These are phyloP conservation scores for Hyaloscypha hepaticicola DNA, from an alignment of 495 filamentous ascomycete genomes.

Conservation along the genomic window DNA sequence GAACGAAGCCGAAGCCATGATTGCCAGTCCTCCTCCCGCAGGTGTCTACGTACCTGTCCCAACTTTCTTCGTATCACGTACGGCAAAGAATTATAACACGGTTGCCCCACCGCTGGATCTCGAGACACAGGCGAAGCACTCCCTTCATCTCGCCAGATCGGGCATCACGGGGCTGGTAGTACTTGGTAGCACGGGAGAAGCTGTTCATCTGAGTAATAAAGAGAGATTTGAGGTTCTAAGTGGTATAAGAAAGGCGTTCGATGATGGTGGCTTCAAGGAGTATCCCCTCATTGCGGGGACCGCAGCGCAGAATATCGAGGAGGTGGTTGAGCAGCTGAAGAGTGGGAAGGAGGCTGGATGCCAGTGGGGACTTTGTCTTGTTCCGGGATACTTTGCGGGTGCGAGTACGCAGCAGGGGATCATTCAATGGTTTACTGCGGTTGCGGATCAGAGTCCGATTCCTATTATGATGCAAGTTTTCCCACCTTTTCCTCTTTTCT, in stretches of 20 bases:
- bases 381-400: constrained; percentile 56
- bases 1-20: background rate
- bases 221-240: constrained; percentile 59
- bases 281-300: constrained; percentile 71
- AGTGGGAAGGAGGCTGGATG: constrained; percentile 59
- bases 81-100: constrained; percentile 24
- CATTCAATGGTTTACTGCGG: constrained; percentile 50
- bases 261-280: constrained; percentile 54
- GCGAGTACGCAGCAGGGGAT: constrained; percentile 49
- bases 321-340: constrained; percentile 57
- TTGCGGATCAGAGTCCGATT: constrained; percentile 53
- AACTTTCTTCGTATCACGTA: constrained; percentile 33
- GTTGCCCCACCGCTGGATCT: constrained; percentile 49
- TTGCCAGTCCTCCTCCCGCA: constrained; percentile 29
- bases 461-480: constrained; percentile 50
- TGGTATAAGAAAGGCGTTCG: constrained; percentile 51
- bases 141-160: constrained; percentile 58
- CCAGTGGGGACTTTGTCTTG: constrained; percentile 60
- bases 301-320: constrained; percentile 59
- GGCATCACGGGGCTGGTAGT: constrained; percentile 66
- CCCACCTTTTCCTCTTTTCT: constrained; percentile 1
- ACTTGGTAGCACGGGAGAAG: constrained; percentile 68
- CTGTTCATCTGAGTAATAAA: constrained; percentile 58
- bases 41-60: constrained; percentile 35
- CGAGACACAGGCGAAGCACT: constrained; percentile 55